Evolutionary conservation across 2,329 filamentous ascomycete species (phyloP).

Genomic region (Davidsoniella australis): DNA sequence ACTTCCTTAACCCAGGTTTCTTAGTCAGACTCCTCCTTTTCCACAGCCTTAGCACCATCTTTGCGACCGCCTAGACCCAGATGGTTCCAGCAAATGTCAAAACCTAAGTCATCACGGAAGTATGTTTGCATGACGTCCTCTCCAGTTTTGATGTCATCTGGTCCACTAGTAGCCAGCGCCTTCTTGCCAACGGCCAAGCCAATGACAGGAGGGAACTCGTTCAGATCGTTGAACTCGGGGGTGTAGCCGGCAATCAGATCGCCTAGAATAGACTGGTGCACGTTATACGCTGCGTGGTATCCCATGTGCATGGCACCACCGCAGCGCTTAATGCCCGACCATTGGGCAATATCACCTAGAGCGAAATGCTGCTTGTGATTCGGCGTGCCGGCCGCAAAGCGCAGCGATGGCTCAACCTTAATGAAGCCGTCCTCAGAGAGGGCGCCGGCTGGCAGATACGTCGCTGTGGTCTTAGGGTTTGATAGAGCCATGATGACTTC

Average conservation of each 20-base stretch:
- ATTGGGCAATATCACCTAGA: slow-evolving; percentile 50
- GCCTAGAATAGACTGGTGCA: slow-evolving; percentile 43
- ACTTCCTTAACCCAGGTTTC: not conserved
- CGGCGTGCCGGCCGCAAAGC: slow-evolving; percentile 33
- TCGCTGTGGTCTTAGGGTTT: slow-evolving; percentile 41
- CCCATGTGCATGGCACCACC: slow-evolving; percentile 62
- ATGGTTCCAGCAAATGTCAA: slow-evolving; percentile 40
- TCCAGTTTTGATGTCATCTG: slow-evolving; percentile 39
- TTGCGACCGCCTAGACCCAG: slow-evolving; percentile 26
- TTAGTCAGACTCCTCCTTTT: not conserved
- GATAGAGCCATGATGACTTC: slow-evolving; percentile 55
- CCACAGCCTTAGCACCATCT: slow-evolving; percentile 4
- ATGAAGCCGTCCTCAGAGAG: slow-evolving; percentile 51
- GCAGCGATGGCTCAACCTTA: slow-evolving; percentile 33
- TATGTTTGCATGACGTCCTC: slow-evolving; percentile 45
- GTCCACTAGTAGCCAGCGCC: slow-evolving; percentile 44
- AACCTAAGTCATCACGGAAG: slow-evolving; percentile 53
- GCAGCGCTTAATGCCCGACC: slow-evolving; percentile 67
- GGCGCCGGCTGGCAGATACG: slow-evolving; percentile 39
- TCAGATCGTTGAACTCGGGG: slow-evolving; percentile 32
- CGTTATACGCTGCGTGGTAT: slow-evolving; percentile 46
- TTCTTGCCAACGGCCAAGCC: slow-evolving; percentile 54
- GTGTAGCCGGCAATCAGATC: slow-evolving; percentile 22
- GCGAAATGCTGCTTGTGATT: slow-evolving; percentile 49
- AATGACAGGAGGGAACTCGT: slow-evolving; percentile 46